These are phyloP conservation scores for Nakazawaea wickerhamii DNA, from an alignment of 805 yeast species.

Conservation along the genomic window DNA sequence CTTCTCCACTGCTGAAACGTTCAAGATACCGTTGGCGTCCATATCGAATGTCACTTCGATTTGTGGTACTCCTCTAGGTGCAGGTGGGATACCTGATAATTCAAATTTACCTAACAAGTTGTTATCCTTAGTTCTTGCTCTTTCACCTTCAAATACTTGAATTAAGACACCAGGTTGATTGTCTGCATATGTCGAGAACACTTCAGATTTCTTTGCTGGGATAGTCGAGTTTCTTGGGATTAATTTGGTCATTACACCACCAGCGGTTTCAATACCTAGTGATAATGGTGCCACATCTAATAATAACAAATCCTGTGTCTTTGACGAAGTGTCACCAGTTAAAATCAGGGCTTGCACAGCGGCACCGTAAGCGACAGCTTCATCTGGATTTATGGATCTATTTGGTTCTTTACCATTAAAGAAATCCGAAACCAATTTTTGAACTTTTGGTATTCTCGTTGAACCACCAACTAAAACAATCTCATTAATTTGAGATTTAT, in stretches of 20 bases:
- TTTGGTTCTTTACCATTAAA: conserved; percentile 97
- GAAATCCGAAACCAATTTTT: conserved; percentile 91
- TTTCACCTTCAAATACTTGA: conserved; percentile 76
- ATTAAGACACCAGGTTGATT: conserved; percentile 81
- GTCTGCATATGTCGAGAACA: conserved; percentile 78
- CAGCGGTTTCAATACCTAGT: conserved; percentile 78
- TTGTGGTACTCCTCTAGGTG: conserved; percentile 78
- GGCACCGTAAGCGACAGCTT: conserved; percentile 99
- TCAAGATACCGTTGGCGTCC: conserved; percentile 73
- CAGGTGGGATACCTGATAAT: conserved; percentile 65
- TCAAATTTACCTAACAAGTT: conserved; percentile 72
- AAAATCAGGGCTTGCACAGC: conserved; percentile 97
- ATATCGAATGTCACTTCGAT: conserved; percentile 72
- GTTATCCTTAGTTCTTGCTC: conserved; percentile 73
- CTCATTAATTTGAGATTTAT: conserved; percentile 78
- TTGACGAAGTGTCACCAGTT: conserved; percentile 92
- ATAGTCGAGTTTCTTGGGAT: conserved; percentile 75
- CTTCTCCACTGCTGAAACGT: conserved; percentile 53
- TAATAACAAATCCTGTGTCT: conserved; percentile 91
- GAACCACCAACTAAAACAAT: conserved; percentile 96
- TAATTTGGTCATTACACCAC: conserved; percentile 76
- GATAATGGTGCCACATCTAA: conserved; percentile 95
- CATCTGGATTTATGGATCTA: conserved; percentile 96
- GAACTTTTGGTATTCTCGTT: conserved; percentile 96
- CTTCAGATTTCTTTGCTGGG: conserved; percentile 69